These are phyloP conservation scores for Maudiozyma bulderi DNA, from an alignment of 805 yeast species.

Conservation along the genomic window DNA sequence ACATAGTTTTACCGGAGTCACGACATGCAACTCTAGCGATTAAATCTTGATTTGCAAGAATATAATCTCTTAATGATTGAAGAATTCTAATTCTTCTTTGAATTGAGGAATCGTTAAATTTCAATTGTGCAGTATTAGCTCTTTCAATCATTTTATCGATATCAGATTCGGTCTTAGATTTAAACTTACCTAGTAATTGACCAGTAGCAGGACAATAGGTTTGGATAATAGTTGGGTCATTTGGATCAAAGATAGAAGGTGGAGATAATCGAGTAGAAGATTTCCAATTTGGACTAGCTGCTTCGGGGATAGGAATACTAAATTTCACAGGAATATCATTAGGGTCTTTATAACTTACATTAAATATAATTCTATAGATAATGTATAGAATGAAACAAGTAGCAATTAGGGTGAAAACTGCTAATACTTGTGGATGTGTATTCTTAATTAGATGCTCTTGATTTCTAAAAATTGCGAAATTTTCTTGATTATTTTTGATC, in stretches of 20 bases:
- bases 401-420: constrained; percentile 8
- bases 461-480: neutral
- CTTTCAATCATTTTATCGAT: constrained; percentile 53
- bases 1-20: constrained; percentile 91
- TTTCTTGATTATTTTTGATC: constrained; percentile 48
- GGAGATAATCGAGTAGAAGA: constrained; percentile 62
- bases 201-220: constrained; percentile 96
- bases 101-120: constrained; percentile 39
- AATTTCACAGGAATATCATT: constrained; percentile 13
- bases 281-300: constrained; percentile 64
- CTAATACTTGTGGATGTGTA: constrained; percentile 1
- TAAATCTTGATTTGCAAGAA: constrained; percentile 72
- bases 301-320: constrained; percentile 17
- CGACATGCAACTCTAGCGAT: constrained; percentile 90
- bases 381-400: constrained; percentile 11
- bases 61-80: constrained; percentile 58
- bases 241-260: constrained; percentile 37
- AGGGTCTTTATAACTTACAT: neutral
- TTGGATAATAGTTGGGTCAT: constrained; percentile 62
- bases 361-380: constrained; percentile 13
- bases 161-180: constrained; percentile 54
- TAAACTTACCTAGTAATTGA: constrained; percentile 67
- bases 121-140: constrained; percentile 28
- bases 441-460: neutral
- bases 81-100: constrained; percentile 62